These are phyloP conservation scores for Neobulgaria alba DNA, from an alignment of 2,329 filamentous ascomycete genomes.

Conservation along the genomic window DNA sequence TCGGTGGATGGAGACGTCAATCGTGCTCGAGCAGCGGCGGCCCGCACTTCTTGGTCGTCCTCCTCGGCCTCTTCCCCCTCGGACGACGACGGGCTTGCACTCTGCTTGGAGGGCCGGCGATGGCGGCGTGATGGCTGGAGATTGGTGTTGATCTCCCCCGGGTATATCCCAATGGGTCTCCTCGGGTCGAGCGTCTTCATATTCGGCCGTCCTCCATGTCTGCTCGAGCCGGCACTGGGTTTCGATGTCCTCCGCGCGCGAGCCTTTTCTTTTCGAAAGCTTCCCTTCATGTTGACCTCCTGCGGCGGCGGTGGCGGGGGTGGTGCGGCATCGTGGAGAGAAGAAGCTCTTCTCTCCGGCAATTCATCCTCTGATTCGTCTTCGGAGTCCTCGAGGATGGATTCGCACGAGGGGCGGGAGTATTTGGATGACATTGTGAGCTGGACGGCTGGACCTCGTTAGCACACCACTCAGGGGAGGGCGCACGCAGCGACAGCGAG, in stretches of 20 bases:
- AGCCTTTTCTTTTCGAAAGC: conserved; percentile 19
- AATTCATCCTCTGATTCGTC: conserved; percentile 19
- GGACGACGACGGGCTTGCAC: conserved; percentile 18
- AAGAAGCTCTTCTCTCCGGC: conserved; percentile 12
- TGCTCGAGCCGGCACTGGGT: conserved; percentile 11
- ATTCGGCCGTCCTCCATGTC: conserved; percentile 16
- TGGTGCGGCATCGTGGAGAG: conserved; percentile 7
- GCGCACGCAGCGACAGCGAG: conserved; percentile 4
- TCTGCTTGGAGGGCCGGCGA: conserved; percentile 14
- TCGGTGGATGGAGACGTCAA: conserved; percentile 28
- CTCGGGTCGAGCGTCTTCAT: conserved; percentile 15
- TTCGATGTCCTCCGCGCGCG: conserved; percentile 15
- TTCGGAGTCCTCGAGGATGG: conserved; percentile 24
- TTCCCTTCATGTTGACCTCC: conserved; percentile 18
- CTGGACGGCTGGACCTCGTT: conserved; percentile 3
- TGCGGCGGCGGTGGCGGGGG: conserved; percentile 10
- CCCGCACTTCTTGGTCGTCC: conserved; percentile 18
- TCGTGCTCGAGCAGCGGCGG: conserved; percentile 20
- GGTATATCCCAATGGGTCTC: conserved; percentile 10
- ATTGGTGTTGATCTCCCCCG: conserved; percentile 13
- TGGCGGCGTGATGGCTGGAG: conserved; percentile 12
- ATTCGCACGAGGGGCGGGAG: conserved; percentile 19
- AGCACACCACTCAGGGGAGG: conserved; percentile 8
- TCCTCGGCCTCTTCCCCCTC: conserved; percentile 18
- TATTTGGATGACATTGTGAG: conserved; percentile 24